phyloP scores from a whole-genome alignment of 805 yeast species.

The Candida parachauliodes region DNA sequence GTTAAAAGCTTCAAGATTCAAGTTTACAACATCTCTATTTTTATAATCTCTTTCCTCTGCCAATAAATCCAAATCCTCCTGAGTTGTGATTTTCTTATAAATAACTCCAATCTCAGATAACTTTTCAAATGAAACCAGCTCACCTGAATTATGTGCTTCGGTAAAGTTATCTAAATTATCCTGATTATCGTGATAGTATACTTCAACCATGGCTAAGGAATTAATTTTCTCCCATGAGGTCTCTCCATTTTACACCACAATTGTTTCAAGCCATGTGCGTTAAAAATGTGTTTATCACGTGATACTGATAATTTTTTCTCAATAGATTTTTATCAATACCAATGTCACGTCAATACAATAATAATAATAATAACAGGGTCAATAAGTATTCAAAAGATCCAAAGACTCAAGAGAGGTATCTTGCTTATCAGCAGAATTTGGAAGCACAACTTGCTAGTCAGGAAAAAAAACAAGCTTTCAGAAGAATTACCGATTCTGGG shows the following conservation, averaged over 20 bases:
- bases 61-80: slow-evolving; percentile 56
- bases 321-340: too few species aligned
- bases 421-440: slow-evolving; percentile 29
- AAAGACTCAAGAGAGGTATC: slow-evolving; percentile 16
- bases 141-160: slow-evolving; percentile 70
- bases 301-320: too few species aligned
- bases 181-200: slow-evolving; percentile 64
- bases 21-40: slow-evolving; percentile 69
- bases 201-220: slow-evolving; percentile 19
- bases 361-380: background rate
- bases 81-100: slow-evolving; percentile 49
- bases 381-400: slow-evolving; percentile 8
- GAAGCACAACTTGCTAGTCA: slow-evolving; percentile 45
- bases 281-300: too few species aligned
- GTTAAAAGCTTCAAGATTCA: slow-evolving; percentile 59
- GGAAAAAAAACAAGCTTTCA: slow-evolving; percentile 49
- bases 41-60: slow-evolving; percentile 72
- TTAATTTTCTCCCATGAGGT: background rate
- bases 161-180: slow-evolving; percentile 55
- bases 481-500: slow-evolving; percentile 78
- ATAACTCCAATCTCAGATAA: slow-evolving; percentile 65
- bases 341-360: slow-evolving; percentile 2
- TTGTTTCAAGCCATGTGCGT: too few species aligned
- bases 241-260: too few species aligned
- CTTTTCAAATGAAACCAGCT: slow-evolving; percentile 44